A percentile compares a stretch with the other conserved stretches of the same genome.
Conservation (phyloP, 1,284 basidiomycete genomes). For the Xerocomus nothofagi region DNA sequence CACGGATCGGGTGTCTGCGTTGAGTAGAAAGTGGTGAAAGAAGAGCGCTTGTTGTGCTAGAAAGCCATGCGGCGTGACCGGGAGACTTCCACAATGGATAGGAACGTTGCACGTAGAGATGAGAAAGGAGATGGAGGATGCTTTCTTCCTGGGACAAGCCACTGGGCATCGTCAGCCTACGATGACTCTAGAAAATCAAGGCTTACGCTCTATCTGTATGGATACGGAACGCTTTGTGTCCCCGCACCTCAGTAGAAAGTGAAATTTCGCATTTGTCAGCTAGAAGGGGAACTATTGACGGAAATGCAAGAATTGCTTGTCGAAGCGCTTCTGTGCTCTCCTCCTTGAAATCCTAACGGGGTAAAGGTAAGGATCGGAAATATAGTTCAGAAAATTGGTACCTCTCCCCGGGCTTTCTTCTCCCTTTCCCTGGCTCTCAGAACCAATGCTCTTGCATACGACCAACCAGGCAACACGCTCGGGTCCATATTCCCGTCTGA, state of each 20-base stretch:
- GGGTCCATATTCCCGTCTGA: slow-evolving; percentile 48
- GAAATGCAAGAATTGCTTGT: slow-evolving; percentile 76
- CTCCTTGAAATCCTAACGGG: slow-evolving; percentile 13
- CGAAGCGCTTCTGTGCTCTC: slow-evolving; percentile 64
- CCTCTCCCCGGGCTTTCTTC: slow-evolving; percentile 47
- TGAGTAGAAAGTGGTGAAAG: slow-evolving; percentile 37
- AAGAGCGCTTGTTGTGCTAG: slow-evolving; percentile 48
- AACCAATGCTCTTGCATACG: slow-evolving; percentile 74
- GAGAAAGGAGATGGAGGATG: slow-evolving; percentile 70
- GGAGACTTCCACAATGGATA: slow-evolving; percentile 80
- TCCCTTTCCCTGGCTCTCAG: slow-evolving; percentile 58
- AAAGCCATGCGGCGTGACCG: slow-evolving; percentile 67
- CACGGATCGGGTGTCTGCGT: slow-evolving; percentile 38
- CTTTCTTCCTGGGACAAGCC: slow-evolving; percentile 43
- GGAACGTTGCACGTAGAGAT: slow-evolving; percentile 82
- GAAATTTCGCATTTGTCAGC: slow-evolving; percentile 80
- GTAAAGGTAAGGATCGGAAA: neutral
- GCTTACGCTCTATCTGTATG: slow-evolving; percentile 64
- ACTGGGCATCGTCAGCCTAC: slow-evolving; percentile 30
- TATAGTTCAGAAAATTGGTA: neutral
- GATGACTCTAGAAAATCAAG: neutral
- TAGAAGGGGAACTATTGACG: slow-evolving; percentile 75
- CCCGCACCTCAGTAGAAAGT: slow-evolving; percentile 58
- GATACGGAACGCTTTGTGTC: slow-evolving; percentile 65
- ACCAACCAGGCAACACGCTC: slow-evolving; percentile 75